Percentiles rank a stretch among this genome's conserved stretches.
These are phyloP conservation scores for Phtheirospermum japonicum DNA, from an alignment of 257 asterid genomes.

Conservation along the genomic window DNA sequence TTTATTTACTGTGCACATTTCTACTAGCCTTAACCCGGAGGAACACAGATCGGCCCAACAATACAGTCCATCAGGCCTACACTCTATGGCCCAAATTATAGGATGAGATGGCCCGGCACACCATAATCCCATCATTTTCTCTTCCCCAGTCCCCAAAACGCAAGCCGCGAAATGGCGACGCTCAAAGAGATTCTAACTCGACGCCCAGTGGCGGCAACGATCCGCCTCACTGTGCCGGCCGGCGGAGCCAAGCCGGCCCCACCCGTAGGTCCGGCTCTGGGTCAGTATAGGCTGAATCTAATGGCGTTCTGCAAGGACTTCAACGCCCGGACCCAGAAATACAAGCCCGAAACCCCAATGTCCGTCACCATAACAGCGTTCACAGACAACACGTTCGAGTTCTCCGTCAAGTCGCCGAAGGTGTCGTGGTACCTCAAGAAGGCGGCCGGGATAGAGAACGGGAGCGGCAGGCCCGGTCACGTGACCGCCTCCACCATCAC, in stretches of 20 bases:
- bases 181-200: constrained; percentile 77
- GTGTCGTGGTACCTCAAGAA: constrained; percentile 82
- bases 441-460: constrained; percentile 71
- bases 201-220: constrained; percentile 86
- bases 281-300: constrained; percentile 73
- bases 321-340: constrained; percentile 73
- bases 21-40: too few relatives aligned
- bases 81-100: too few relatives aligned
- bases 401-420: constrained; percentile 68
- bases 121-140: too few relatives aligned
- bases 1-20: too few relatives aligned
- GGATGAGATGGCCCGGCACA: too few relatives aligned
- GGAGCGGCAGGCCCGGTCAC: constrained; percentile 69
- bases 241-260: constrained; percentile 71
- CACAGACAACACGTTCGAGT: constrained; percentile 74
- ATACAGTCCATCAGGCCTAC: too few relatives aligned
- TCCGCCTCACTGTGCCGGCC: constrained; percentile 83
- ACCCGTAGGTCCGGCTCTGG: constrained; percentile 65
- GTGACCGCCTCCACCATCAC: constrained; percentile 51
- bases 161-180: constrained; percentile 47
- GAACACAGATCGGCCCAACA: too few relatives aligned
- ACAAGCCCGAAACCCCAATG: constrained; percentile 87
- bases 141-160: too few relatives aligned
- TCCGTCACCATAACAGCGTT: constrained; percentile 72
- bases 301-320: constrained; percentile 96